Evolutionary conservation across 169 alveolate genomes (phyloP), one percentile per base, ranked within the genome.

Genomic region (Plasmodium inui): DNA sequence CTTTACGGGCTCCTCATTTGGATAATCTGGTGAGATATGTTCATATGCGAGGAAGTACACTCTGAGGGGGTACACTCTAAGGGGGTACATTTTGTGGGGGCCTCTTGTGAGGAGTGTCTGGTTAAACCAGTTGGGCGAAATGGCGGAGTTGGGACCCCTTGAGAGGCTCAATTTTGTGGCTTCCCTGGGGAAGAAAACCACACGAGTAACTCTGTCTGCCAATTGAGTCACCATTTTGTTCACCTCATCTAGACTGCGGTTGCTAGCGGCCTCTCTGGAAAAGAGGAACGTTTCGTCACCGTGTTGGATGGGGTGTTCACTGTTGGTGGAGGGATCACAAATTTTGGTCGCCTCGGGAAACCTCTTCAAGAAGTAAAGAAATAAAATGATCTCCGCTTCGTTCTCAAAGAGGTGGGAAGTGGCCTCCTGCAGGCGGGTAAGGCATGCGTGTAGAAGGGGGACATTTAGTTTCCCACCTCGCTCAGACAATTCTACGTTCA

Each of bases 371-470:
- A 86, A 44, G 22, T 74, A 37, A 0, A 86, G 55, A 22, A 74
- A 46, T 71, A 86, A 53, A 28, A 86, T 57, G 14, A 86, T 76
- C 28, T 86, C 93, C 44, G 86, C 80, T 53, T 86, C 93, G 3
- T 55, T 19, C 0, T 32, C 41, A 19, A 55, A 74, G 22, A 86
- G 39, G 67, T 53, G 12, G 34, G 41, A 39, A 1, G 78, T 70
- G 26, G 67, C 61, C 9, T 22, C 30, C 2, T 37, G 26, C 46
- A 86, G 26, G 53, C 30, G 67, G 7, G 17, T 53, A 4, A 86
- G 14, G n/a, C 93, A 86, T 3, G 22, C 81, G 10, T 37, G 39
- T 6, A 86, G 19, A 3, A 86, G 44, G 3, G 46, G 32, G 12
- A 53, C 3, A 34, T 86, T 28, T 28, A 76, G 7, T 6, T 39